Evolutionary conservation across 805 yeast genomes (phyloP), one percentile per base, ranked within the genome.

Genomic region (Komagataella pastoris): DNA sequence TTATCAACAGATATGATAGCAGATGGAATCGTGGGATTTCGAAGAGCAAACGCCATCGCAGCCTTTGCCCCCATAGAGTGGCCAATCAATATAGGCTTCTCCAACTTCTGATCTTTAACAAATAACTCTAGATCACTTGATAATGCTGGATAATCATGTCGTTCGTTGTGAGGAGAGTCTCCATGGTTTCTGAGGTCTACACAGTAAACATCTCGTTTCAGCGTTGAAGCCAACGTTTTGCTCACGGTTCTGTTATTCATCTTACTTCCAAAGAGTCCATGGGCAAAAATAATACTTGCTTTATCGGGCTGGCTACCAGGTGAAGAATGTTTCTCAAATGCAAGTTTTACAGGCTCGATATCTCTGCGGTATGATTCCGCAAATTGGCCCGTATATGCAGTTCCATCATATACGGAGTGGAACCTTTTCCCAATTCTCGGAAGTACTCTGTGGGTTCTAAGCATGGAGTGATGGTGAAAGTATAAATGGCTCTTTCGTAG

Each of bases 51-150:
- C 0, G 93, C 89, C 97, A 91, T 90, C 5, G 84, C 97, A 0
- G 91, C 77, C 61, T 91, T 90, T 3, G 96, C 99, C 6, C 99
- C 99, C 93, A 87, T 84, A 0, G 91, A 84, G 62, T 85, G 93
- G 0, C 95, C 95, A 17, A 85, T 68, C 17, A 85, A 54, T n/a
- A 85, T 77, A 0, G 87, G 84, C 50, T 75, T 73, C 10, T 62
- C 57, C 47, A 73, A 57, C 2, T 64, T 57, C 7, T 74, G 70
- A 3, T 76, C 77, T 1, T 61, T 59, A 8, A 90, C 75, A 61
- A 89, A 91, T 17, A 67, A 59, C 57, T 82, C 88, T n/a, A 91
- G 88, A 63, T 91, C 99, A 0, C 86, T 82, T 0, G 96, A 84
- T 69, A 91, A 70, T 1, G 90, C 71, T 1, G 85, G 83, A 64